Base-by-base conservation (phyloP, 164 flowering plant genomes). In the Dillenia turbinata region DNA sequence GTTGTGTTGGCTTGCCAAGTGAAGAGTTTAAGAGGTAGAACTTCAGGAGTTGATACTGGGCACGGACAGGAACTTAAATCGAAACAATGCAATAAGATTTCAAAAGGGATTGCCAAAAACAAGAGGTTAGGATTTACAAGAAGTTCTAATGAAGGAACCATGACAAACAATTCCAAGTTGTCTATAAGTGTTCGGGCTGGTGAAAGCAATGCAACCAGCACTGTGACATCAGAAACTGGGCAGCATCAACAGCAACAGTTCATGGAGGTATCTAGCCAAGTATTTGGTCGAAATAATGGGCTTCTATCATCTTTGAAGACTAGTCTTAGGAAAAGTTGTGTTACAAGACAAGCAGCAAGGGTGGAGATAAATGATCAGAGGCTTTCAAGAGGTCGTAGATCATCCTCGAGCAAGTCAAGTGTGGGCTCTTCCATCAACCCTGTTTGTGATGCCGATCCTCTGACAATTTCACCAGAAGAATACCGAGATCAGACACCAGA, bases 401-500 rank as follows among this genome's bases (percentile, higher is more conserved):
- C 88, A 60, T 78, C 83, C 52, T 72, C 81, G 13, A 45, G 84
- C 60, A 83, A 81, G 61, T 86, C 92, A 16, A 83, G 85, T 66
- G 81, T 82, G 48, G 84, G 79, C 0, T 83, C 89, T n/a, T 75
- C 83, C 57, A 61, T 73, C 47, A 63, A 47, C 57, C 70, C 75
- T 55, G 62, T 63, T 54, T 47, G 33, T 65, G 64, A 75, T 62
- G 54, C 26, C 43, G 69, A 59, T 51, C 53, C 44, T 13, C 22
- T 60, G 33, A 54, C 53, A 47, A 60, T 40, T 48, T n/a, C 16
- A 12, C 55, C 47, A 57, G 51, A 19, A 26, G 9, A 22, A 54
- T 67, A 40, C 12, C 69, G 59, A 44, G 74, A 68, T 17, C 62
- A 26, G 48, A 73, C 72, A 26, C 71, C 77, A 53, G 79, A 75